Conservation (phyloP, 2,329 filamentous ascomycete genomes). For the Graphiopsis chlorocephala region DNA sequence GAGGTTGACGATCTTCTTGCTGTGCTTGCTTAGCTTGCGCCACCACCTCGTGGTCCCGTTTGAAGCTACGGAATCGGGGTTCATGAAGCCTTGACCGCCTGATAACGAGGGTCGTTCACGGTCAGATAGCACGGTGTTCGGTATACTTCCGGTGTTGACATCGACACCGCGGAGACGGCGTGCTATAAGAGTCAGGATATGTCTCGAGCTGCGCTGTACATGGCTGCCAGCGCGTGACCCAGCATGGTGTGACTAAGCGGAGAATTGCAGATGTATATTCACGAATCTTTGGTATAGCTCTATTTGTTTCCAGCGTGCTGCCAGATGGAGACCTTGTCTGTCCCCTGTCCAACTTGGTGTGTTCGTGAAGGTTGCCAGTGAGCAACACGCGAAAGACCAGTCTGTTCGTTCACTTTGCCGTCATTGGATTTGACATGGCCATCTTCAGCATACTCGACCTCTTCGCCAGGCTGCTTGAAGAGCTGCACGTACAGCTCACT, state of each 20-base stretch:
- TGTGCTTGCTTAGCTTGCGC: background rate
- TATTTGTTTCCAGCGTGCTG: conserved; percentile 28
- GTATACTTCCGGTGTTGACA: background rate
- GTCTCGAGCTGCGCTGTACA: background rate
- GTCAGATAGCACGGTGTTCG: background rate
- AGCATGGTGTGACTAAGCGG: background rate
- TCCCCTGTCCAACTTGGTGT: conserved; percentile 53
- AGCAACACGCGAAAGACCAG: conserved; percentile 45
- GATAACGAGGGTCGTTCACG: background rate
- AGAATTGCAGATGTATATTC: background rate
- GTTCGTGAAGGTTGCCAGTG: conserved; percentile 58
- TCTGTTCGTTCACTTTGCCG: conserved; percentile 44
- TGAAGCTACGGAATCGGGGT: background rate
- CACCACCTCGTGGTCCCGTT: conserved; percentile 3
- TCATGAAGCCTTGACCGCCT: background rate
- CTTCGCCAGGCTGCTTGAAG: conserved; percentile 66
- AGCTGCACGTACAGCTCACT: conserved; percentile 70
- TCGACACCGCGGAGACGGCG: background rate
- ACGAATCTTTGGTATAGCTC: background rate
- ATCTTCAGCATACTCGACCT: conserved; percentile 59
- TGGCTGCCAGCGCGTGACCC: background rate
- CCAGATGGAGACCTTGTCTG: conserved; percentile 52
- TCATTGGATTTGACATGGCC: conserved; percentile 44
- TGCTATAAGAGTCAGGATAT: background rate
- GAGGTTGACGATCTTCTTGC: conserved; percentile 2